Base-by-base conservation (phyloP, 306 rosid species). In the Corylus avellana region DNA sequence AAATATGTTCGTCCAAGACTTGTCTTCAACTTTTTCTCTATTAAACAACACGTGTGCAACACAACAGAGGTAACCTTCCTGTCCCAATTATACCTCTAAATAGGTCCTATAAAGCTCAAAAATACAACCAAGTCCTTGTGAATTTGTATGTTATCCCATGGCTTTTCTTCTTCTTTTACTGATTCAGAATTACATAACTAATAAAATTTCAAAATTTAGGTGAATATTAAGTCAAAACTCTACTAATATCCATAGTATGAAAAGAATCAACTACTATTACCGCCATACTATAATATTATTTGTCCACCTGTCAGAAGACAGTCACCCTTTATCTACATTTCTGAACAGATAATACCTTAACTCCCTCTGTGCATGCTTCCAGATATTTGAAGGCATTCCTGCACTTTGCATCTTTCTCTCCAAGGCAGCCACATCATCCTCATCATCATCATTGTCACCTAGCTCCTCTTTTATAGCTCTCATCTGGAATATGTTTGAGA, bases 391-490 rank as follows among this genome's bases (percentile, higher is more conserved):
- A 84, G 98, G 98, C 98, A 95, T 95, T 86, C 91, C 97, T 75
- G 98, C 95, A 83, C 93, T 89, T 80, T 93, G 98, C 99, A 95
- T 91, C 83, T 95, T 95, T 80, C 96, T 91, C 90, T 95, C 99
- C 70, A 95, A 83, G 57, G 93, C 86, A 57, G 89, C 97, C 51
- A 95, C 88, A 75, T 95, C 99, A 79, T 95, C 99, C 77, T 95
- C 99, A 53, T 95, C 99, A 27, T 95, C 98, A 75, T 95, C 99
- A 81, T 89, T 84, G 86, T 93, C 99, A 63, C 99, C 99, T 75
- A 95, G 99, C 91, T 95, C 99, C 84, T 95, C 99, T 82, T 95
- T 95, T 81, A 95, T 95, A 76, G 99, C 99, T 83, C 97, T 91
- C 97, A 95, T 95, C 99, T 95, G 68, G 66, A 82, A 86, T 70